phyloP scores from a whole-genome alignment of 768 basidiomycete genomes.

The Udeniomyces megalosporus region DNA sequence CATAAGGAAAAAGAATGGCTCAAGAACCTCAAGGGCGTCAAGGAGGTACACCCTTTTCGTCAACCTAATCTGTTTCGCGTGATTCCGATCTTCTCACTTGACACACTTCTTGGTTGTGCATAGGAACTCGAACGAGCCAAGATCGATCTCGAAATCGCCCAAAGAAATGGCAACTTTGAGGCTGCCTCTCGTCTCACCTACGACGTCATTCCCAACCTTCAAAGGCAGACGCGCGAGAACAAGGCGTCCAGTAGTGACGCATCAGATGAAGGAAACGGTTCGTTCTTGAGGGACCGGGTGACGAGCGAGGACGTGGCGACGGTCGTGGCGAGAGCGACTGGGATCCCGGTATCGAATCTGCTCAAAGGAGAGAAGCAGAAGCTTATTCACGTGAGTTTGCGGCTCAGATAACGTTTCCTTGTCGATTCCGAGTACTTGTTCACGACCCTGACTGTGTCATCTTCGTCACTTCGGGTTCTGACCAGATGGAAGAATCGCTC shows the following conservation, averaged over 20 bases:
- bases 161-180: constrained; percentile 76
- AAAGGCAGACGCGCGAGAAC: constrained; percentile 41
- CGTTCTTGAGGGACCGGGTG: constrained; percentile 70
- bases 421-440: background rate
- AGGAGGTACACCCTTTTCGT: constrained; percentile 18
- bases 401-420: background rate
- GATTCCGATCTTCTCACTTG: background rate
- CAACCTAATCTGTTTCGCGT: background rate
- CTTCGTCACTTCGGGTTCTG: too few relatives aligned
- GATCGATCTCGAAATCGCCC: constrained; percentile 69
- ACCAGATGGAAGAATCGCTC: constrained; percentile 78
- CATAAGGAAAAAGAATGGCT: constrained; percentile 33
- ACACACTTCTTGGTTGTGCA: background rate
- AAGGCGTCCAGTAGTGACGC: constrained; percentile 36
- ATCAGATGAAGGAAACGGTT: constrained; percentile 31
- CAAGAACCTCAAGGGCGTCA: constrained; percentile 28
- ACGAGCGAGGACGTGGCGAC: constrained; percentile 77
- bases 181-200: constrained; percentile 67
- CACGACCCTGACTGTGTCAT: too few relatives aligned
- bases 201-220: constrained; percentile 66
- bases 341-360: constrained; percentile 76
- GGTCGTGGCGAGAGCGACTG: constrained; percentile 70
- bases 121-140: constrained; percentile 64
- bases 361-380: constrained; percentile 80
- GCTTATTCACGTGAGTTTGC: constrained; percentile 59